These are phyloP conservation scores for Oryza meridionalis DNA, from an alignment of 176 grass and related monocot genomes.

Conservation along the genomic window DNA sequence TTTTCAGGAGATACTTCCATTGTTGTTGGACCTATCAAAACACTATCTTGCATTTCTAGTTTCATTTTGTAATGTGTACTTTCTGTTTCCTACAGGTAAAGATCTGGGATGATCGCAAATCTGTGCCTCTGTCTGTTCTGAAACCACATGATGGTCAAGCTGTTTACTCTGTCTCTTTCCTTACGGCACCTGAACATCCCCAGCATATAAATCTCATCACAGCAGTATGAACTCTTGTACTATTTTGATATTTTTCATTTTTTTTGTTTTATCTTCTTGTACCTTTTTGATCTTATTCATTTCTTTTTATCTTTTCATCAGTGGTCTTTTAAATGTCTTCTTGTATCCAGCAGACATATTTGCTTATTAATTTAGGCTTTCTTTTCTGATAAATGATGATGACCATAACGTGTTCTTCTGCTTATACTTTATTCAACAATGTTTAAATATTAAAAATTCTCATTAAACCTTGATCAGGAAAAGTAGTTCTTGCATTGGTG, in stretches of 20 bases:
- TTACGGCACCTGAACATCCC: slow-evolving; percentile 77
- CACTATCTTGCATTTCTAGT: slow-evolving; percentile 12
- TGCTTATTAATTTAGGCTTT: background rate
- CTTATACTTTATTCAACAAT: slow-evolving; percentile 5
- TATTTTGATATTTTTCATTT: background rate
- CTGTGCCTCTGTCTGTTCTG: slow-evolving; percentile 59
- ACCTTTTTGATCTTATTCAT: background rate
- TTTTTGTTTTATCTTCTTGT: background rate
- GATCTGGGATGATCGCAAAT: slow-evolving; percentile 89
- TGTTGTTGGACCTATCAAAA: slow-evolving; percentile 14
- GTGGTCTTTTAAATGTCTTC: background rate
- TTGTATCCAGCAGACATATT: background rate
- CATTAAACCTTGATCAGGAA: background rate
- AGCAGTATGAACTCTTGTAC: slow-evolving; percentile 62
- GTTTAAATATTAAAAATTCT: background rate
- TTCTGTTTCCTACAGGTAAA: slow-evolving; percentile 69
- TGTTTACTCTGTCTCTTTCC: slow-evolving; percentile 79
- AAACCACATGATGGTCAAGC: slow-evolving; percentile 83
- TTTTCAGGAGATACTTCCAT: background rate
- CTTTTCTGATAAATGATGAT: slow-evolving; percentile 28
- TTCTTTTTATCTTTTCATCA: background rate
- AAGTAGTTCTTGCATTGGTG: background rate
- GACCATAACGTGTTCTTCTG: background rate
- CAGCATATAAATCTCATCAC: slow-evolving; percentile 95
- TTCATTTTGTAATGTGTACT: slow-evolving; percentile 4